Conservation (phyloP, 495 filamentous ascomycete species). For the Thozetella sp. region DNA sequence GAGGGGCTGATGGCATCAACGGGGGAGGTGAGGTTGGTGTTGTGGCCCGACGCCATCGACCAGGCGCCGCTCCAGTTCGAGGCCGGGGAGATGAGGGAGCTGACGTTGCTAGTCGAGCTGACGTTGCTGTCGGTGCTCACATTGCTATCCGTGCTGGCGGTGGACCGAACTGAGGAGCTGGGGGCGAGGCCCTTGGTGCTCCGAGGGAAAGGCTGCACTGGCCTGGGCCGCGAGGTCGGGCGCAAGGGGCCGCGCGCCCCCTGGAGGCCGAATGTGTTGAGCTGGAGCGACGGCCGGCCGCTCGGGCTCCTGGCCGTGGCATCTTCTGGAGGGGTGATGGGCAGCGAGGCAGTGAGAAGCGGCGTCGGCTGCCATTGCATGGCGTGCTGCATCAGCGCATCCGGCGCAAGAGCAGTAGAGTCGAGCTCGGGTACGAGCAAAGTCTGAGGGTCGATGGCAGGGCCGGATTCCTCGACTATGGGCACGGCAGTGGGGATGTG, state of each 20-base stretch:
- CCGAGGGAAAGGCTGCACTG: conserved; percentile 4
- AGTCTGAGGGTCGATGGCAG: conserved; percentile 28
- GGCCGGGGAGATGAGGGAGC: conserved; percentile 32
- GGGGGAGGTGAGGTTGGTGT: conserved; percentile 30
- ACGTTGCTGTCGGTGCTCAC: conserved; percentile 15
- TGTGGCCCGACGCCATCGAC: conserved; percentile 27
- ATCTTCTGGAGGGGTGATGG: conserved; percentile 9
- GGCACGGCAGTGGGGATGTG: conserved; percentile 6
- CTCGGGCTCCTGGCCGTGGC: not conserved
- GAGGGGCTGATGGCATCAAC: conserved; percentile 15
- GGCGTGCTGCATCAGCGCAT: conserved; percentile 3
- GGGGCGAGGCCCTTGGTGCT: conserved; percentile 34
- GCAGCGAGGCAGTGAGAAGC: conserved; percentile 3
- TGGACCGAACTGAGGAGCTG: conserved; percentile 40
- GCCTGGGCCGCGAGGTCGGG: conserved; percentile 13
- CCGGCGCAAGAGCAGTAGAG: conserved; percentile 16
- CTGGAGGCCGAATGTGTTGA: conserved; percentile 26
- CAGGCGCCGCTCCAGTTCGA: conserved; percentile 34
- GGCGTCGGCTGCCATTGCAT: conserved; percentile 22
- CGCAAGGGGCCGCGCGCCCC: conserved; percentile 19
- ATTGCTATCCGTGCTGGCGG: conserved; percentile 30
- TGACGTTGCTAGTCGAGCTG: conserved; percentile 27
- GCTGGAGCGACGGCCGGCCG: conserved; percentile 21
- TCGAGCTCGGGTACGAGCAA: conserved; percentile 32
- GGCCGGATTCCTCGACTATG: conserved; percentile 9